A percentile compares a stretch with the other conserved stretches of the same genome.
Evolutionary conservation across 306 rosid genomes (phyloP).

Genomic region (Cicer arietinum): DNA sequence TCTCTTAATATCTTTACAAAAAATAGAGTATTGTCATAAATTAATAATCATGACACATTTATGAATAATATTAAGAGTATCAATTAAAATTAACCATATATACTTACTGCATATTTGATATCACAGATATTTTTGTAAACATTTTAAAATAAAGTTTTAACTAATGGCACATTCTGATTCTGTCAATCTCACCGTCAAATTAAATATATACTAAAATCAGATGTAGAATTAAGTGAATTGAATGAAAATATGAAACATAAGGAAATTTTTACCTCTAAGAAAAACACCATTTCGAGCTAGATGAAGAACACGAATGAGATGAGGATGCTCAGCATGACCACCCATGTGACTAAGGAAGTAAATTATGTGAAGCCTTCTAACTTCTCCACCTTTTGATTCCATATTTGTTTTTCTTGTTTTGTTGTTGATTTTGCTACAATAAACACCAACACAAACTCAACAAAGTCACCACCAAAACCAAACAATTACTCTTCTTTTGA

Average conservation of each 20-base stretch:
- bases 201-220: not conserved
- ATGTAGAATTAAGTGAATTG: not conserved
- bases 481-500: slow-evolving; percentile 50
- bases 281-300: slow-evolving; percentile 65
- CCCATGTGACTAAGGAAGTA: slow-evolving; percentile 72
- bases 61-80: not conserved
- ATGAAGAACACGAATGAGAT: slow-evolving; percentile 82
- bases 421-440: slow-evolving; percentile 23
- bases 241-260: not conserved
- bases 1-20: slow-evolving; percentile 69
- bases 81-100: not conserved
- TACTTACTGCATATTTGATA: not conserved
- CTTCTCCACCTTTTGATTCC: slow-evolving; percentile 68
- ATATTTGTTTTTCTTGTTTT: slow-evolving; percentile 42
- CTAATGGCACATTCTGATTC: too few relatives aligned
- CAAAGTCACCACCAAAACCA: not conserved
- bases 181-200: too few relatives aligned
- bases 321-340: slow-evolving; percentile 75
- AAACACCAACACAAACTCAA: slow-evolving; percentile 41
- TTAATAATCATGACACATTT: slow-evolving; percentile 4
- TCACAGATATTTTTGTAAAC: too few relatives aligned
- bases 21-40: not conserved
- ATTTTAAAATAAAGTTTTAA: too few relatives aligned
- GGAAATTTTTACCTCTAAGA: slow-evolving; percentile 63
- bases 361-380: slow-evolving; percentile 72